phyloP scores from a whole-genome alignment of 2,329 filamentous ascomycete species.

The Fusarium tjaetaba region DNA sequence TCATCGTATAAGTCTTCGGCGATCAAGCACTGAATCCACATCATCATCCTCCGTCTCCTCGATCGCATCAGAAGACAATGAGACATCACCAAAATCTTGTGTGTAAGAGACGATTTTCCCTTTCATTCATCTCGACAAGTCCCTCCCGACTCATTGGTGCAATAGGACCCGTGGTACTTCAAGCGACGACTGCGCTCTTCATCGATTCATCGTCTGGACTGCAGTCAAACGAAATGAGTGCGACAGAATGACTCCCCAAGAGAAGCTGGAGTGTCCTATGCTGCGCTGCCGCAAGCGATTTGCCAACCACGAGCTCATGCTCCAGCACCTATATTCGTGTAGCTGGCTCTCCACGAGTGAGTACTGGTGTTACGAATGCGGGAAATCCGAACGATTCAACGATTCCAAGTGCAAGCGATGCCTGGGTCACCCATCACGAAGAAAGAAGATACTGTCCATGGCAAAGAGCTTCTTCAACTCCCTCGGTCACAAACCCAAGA shows the following conservation, averaged over 20 bases:
- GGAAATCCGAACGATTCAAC: constrained; percentile 61
- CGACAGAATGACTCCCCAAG: constrained; percentile 56
- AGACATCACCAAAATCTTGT: constrained; percentile 42
- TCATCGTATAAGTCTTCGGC: constrained; percentile 47
- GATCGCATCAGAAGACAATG: constrained; percentile 38
- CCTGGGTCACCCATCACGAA: constrained; percentile 60
- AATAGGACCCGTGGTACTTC: constrained; percentile 56
- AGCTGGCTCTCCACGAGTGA: constrained; percentile 59
- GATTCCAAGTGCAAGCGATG: constrained; percentile 62
- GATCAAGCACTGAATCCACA: constrained; percentile 46
- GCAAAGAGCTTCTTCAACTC: constrained; percentile 65
- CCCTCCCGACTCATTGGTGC: constrained; percentile 25
- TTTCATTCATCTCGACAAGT: background rate
- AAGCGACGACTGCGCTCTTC: constrained; percentile 61
- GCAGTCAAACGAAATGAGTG: constrained; percentile 65
- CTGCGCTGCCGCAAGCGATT: constrained; percentile 61
- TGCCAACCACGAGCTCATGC: constrained; percentile 63
- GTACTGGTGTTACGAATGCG: constrained; percentile 67
- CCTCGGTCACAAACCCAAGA: constrained; percentile 59
- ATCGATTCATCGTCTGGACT: constrained; percentile 66
- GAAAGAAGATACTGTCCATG: constrained; percentile 62
- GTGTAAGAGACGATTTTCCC: constrained; percentile 46
- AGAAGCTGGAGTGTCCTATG: constrained; percentile 63
- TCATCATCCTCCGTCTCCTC: constrained; percentile 42
- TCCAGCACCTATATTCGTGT: constrained; percentile 62